Base-by-base conservation (phyloP, 805 yeast genomes). In the Kregervanrija delftensis region DNA sequence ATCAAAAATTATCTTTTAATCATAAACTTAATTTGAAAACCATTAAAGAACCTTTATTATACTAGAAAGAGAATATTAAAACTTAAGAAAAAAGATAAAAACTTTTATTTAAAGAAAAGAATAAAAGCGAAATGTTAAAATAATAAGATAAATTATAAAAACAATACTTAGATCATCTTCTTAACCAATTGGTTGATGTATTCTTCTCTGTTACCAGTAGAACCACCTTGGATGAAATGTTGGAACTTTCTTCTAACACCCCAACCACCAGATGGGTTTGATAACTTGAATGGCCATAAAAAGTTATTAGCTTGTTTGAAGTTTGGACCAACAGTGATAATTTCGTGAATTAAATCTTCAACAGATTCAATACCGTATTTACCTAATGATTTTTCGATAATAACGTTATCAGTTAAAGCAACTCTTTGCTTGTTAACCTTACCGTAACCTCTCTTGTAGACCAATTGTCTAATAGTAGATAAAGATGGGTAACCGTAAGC, bases 231-330 rank as follows among this genome's bases (percentile, higher is more conserved):
- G 81, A 88, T 84, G 71, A 85, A 88, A 78, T 88, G 96, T 78
- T 81, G 81, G 95, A 88, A 88, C 81, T 88, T 88, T 83, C 96
- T 88, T 73, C 82, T 77, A 60, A 86, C 86, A 79, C 95, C 91
- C 96, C 95, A 88, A 74, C 96, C 96, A 76, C 96, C 96, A 73
- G 80, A 79, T 74, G 96, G 96, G 83, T 85, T 86, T 64, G 96
- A 86, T 71, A 88, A 81, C 79, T 86, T 81, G 91, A 88, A 88
- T 77, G 96, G 96, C 95, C 95, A 87, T 75, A 88, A 80, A 82
- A 88, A 88, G 95, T 87, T 88, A 90, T 86, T 86, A 66, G 86
- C 96, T 79, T 88, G 96, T 79, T 88, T 88, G 89, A 88, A 88
- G 90, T 88, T 88, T 73, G 96, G 96, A 74, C 96, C 96, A 71